Conservation (phyloP, 176 grass and related monocot species). For the Otatea glauca region DNA sequence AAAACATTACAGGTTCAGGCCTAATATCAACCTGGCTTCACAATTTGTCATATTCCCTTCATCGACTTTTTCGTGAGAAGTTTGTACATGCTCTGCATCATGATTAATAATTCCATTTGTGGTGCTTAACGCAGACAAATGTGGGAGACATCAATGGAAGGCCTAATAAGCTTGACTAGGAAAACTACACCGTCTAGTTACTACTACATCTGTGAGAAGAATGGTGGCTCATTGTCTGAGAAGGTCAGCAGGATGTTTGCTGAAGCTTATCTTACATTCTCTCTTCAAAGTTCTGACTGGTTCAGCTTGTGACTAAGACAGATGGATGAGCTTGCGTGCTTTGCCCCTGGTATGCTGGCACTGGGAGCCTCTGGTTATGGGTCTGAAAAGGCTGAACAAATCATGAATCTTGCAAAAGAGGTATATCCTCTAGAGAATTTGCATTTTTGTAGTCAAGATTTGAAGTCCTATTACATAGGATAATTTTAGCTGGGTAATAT, state of each 20-base stretch:
- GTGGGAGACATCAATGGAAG: conserved; percentile 99
- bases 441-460: conserved; percentile 29
- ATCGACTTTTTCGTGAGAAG: conserved; percentile 27
- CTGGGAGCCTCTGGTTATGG: conserved; percentile 93
- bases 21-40: conserved; percentile 39
- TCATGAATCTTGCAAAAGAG: conserved; percentile 96
- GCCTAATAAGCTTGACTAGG: conserved; percentile 78
- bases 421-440: conserved; percentile 42
- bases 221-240: conserved; percentile 77
- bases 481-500: neutral
- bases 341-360: conserved; percentile 97
- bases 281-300: conserved; percentile 37
- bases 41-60: conserved; percentile 6
- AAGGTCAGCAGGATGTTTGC: conserved; percentile 60
- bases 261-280: conserved; percentile 37
- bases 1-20: conserved; percentile 85
- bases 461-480: neutral
- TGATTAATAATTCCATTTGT: conserved; percentile 33
- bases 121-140: conserved; percentile 72
- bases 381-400: conserved; percentile 77
- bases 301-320: conserved; percentile 48
- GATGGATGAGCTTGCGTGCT: conserved; percentile 99
- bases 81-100: conserved; percentile 3
- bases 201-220: conserved; percentile 95
- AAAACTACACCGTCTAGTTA: conserved; percentile 92